Base-by-base conservation (phyloP, 345 rosid genomes). In the Eutrema japonicum region DNA sequence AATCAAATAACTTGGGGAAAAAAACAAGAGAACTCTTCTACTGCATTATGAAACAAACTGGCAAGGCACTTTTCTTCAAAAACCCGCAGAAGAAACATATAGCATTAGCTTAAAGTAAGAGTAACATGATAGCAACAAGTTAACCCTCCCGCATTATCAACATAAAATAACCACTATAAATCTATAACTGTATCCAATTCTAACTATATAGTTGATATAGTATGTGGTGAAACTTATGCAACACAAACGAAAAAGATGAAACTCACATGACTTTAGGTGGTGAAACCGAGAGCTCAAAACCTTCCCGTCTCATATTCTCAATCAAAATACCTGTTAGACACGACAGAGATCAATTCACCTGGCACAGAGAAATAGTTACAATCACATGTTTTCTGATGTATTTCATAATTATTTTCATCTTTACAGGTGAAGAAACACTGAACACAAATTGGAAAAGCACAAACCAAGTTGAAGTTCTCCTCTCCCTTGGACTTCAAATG, bases 251-350 rank as follows among this genome's bases (percentile, higher is more conserved):
- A 58, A 57, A 40, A 59, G 26, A 47, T 72, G 67, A 49, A 77
- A 79, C 97, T 78, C 83, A 92, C 99, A 95, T 92, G 83, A 95
- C 99, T 88, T 79, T 92, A 41, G 99, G 99, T 48, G 99, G 99
- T 41, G 99, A 95, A 49, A 95, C 85, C 8, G 97, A 95, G 38
- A 92, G 87, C 82, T 92, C 99, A 82, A 88, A 92, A 68, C 99
- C 96, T 89, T 92, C 99, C 40, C 98, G 89, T 79, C 99, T 86
- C 99, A 95, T 90, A 81, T 95, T 95, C 91, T 95, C 98, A 70
- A 95, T 90, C 80, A 95, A 82, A 77, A 95, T 95, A 69, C 97
- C 98, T 95, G 88, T 73, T 77, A 61, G 35, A 68, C 18, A 73
- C 14, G 41, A 75, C 26, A 77, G 50, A 16, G 45, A 64, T 46